Evolutionary conservation across 1,284 basidiomycete genomes (phyloP).

Genomic region (Apiotrichum sp.): DNA sequence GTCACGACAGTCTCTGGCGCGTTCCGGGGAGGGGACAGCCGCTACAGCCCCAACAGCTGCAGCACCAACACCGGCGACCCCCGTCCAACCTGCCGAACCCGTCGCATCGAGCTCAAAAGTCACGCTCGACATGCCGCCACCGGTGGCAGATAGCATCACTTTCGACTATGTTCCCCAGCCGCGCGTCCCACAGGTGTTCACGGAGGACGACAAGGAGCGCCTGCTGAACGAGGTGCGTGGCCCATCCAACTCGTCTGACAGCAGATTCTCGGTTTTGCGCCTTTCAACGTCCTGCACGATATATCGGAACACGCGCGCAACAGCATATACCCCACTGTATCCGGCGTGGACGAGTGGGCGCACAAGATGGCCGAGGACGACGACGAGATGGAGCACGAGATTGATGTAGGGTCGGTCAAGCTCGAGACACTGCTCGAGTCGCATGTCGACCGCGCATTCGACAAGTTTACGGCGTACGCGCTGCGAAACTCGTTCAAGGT

Average conservation of each 20-base stretch:
- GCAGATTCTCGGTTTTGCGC: slow-evolving; percentile 40
- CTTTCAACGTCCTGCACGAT: slow-evolving; percentile 32
- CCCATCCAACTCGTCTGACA: background rate
- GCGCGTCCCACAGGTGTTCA: background rate
- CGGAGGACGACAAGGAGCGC: slow-evolving; percentile 21
- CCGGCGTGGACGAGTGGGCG: slow-evolving; percentile 33
- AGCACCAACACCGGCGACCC: too few species aligned
- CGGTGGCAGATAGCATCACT: background rate
- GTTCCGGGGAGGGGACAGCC: too few species aligned
- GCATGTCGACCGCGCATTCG: slow-evolving; percentile 45
- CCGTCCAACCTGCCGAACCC: background rate
- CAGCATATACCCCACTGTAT: slow-evolving; percentile 29
- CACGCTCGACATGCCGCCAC: background rate
- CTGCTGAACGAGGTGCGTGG: slow-evolving; percentile 32
- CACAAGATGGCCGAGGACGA: slow-evolving; percentile 11
- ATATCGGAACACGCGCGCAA: slow-evolving; percentile 36
- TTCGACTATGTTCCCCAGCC: background rate
- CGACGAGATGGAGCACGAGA: slow-evolving; percentile 24
- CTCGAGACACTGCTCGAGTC: slow-evolving; percentile 46
- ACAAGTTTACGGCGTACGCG: slow-evolving; percentile 44
- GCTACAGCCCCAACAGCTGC: too few species aligned
- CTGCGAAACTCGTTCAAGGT: slow-evolving; percentile 46
- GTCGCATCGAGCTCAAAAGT: background rate
- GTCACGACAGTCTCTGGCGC: too few species aligned
- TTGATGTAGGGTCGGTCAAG: slow-evolving; percentile 35